Evolutionary conservation across 352 stramenopile genomes (phyloP), one percentile per base, ranked within the genome.

Genomic region (Globisporangium splendens): DNA sequence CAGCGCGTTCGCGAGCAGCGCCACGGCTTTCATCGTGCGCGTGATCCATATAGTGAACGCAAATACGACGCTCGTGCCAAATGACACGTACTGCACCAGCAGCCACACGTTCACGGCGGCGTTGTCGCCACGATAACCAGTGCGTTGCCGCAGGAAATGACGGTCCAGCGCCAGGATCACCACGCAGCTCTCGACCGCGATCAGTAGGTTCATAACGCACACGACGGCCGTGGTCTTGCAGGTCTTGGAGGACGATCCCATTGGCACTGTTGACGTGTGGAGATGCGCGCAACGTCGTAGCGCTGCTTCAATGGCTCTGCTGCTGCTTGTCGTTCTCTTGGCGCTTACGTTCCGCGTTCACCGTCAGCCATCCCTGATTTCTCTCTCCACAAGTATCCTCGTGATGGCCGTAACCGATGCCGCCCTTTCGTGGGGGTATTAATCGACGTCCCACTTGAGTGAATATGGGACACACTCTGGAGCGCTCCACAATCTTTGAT

Each of bases 1-100:
- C 11, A 62, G 46, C 56, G 56, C 56, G 46, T 62, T 55, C 11
- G 38, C 20, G 15, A 61, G 47, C 35, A 61, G 35, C 21, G 54
- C 46, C 35, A 61, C 17, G 14, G 55, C 46, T 1, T 24, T 15
- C 22, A 48, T 31, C 10, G 10, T 22, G 17, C 41, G n/a, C 21
- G 47, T 14, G 47, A 62, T 18, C 56, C 56, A 62, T 38, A 62
- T 48, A 1, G 56, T 39, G n/a, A 24, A 31, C 1, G 56, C 56
- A 28, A 62, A 56, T 46, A 35, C 22, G 22, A 62, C 28, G 47
- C 56, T 62, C 20, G 38, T 24, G 38, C 56, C 56, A 38, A 62
- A 62, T 18, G 47, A 35, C n/a, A 39, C 55, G 46, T 61, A 61
- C 46, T 61, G 55, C 46, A 42, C 8, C 15, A 41, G 33, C 21